Evolutionary conservation across 1,284 basidiomycete species (phyloP).

Genomic region (Trametes hirsuta): DNA sequence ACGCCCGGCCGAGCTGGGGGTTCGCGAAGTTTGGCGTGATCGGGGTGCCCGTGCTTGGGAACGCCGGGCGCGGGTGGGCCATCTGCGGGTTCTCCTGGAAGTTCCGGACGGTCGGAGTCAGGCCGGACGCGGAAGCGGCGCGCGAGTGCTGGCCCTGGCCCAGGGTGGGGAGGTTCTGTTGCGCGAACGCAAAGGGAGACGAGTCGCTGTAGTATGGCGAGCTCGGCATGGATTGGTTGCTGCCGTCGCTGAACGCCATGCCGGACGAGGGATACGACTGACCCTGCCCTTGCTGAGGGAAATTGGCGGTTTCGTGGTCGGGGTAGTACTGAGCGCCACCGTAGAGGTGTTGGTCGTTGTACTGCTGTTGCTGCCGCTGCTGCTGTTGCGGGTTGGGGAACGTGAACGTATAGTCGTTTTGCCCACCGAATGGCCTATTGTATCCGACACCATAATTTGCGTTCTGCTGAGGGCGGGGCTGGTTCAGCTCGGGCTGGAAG

Average conservation of each 20-base stretch:
- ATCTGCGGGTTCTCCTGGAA: constrained; percentile 20
- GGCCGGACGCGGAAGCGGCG: constrained; percentile 12
- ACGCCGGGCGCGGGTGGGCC: constrained; percentile 13
- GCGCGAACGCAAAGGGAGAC: constrained; percentile 15
- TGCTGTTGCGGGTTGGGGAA: constrained; percentile 19
- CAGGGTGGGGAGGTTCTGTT: constrained; percentile 3
- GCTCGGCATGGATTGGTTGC: constrained; percentile 19
- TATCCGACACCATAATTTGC: constrained; percentile 13
- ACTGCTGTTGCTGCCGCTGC: constrained; percentile 9
- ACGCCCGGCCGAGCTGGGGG: constrained; percentile 1
- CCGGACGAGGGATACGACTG: constrained; percentile 4
- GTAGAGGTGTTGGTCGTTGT: constrained; percentile 8
- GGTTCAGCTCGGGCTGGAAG: constrained; percentile 10
- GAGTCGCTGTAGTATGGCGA: constrained; percentile 22
- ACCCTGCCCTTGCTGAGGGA: constrained; percentile 1
- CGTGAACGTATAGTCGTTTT: constrained; percentile 20
- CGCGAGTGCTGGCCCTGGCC: constrained; percentile 11
- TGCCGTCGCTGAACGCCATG: constrained; percentile 9
- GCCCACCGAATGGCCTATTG: constrained; percentile 17
- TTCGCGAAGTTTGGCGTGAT: constrained; percentile 16
- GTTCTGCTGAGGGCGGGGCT: constrained; percentile 17
- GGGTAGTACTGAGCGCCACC: constrained; percentile 12
- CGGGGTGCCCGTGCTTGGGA: constrained; percentile 15
- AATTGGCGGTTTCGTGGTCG: constrained; percentile 9
- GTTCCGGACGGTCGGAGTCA: constrained; percentile 21